Evolutionary conservation across 2,329 filamentous ascomycete genomes (phyloP).

Genomic region (Neonectria faginata): DNA sequence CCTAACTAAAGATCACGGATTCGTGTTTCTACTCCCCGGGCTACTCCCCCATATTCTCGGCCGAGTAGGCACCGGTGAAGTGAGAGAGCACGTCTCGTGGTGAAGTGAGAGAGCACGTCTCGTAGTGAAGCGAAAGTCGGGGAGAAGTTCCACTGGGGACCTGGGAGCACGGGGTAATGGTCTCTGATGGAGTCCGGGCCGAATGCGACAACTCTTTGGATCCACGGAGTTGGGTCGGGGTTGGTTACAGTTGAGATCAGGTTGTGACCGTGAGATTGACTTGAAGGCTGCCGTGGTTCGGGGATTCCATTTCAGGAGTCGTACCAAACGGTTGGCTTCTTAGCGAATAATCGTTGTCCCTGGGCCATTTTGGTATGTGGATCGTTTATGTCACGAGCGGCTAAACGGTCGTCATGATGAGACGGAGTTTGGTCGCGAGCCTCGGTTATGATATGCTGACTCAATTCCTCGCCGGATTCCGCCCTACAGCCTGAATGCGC

Average conservation of each 20-base stretch:
- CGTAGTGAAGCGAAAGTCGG: too few species aligned
- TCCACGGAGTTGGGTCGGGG: conserved; percentile 11
- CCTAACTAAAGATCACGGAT: not conserved
- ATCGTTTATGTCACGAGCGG: not conserved
- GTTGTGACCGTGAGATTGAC: conserved; percentile 15
- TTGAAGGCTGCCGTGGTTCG: not conserved
- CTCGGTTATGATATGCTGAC: not conserved
- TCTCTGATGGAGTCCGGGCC: conserved; percentile 16
- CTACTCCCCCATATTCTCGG: not conserved
- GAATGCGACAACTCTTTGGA: conserved; percentile 15
- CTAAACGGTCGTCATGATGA: not conserved
- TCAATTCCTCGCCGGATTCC: not conserved
- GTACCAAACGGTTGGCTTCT: not conserved
- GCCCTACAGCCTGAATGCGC: not conserved
- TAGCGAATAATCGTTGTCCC: not conserved
- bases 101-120: too few species aligned
- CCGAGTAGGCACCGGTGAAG: not conserved
- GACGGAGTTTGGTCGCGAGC: not conserved
- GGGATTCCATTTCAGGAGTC: not conserved
- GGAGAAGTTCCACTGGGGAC: not conserved
- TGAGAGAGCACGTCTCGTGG: not conserved
- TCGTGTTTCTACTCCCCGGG: not conserved
- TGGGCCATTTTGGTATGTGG: not conserved
- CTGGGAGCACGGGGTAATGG: not conserved
- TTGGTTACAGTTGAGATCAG: not conserved